These are phyloP conservation scores for Eimeria brunetti DNA, from an alignment of 169 alveolate genomes.

Conservation along the genomic window DNA sequence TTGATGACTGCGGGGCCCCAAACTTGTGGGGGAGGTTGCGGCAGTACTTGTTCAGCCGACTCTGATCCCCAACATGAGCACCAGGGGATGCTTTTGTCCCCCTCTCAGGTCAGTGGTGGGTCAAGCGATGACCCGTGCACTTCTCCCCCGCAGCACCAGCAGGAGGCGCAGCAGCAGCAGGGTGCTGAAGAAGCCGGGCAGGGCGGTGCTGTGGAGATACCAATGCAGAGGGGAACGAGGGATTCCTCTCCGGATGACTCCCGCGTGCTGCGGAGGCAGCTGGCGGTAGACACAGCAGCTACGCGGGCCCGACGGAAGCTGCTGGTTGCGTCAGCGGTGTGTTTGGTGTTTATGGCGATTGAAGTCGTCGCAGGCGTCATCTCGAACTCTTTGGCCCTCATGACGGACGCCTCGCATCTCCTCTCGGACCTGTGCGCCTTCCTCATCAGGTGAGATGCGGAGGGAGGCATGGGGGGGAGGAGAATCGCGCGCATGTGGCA, in stretches of 20 bases:
- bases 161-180: neutral
- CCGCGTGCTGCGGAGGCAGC: slow-evolving; percentile 46
- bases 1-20: neutral
- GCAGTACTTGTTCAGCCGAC: neutral
- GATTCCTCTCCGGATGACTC: neutral
- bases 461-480: neutral
- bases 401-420: slow-evolving; percentile 98
- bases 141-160: slow-evolving; percentile 16
- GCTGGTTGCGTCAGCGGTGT: slow-evolving; percentile 72
- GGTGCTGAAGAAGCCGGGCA: neutral
- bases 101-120: neutral
- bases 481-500: neutral
- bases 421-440: slow-evolving; percentile 97
- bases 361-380: slow-evolving; percentile 92
- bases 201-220: slow-evolving; percentile 27
- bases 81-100: neutral
- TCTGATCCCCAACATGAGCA: neutral
- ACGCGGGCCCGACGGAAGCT: slow-evolving; percentile 78
- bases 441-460: slow-evolving; percentile 83
- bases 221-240: neutral
- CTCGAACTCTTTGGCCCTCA: slow-evolving; percentile 92
- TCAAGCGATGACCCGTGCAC: neutral
- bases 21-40: neutral
- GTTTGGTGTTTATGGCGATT: slow-evolving; percentile 86
- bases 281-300: slow-evolving; percentile 68